These are phyloP conservation scores for Scutellaria baicalensis DNA, from an alignment of 257 asterid species.

Conservation along the genomic window DNA sequence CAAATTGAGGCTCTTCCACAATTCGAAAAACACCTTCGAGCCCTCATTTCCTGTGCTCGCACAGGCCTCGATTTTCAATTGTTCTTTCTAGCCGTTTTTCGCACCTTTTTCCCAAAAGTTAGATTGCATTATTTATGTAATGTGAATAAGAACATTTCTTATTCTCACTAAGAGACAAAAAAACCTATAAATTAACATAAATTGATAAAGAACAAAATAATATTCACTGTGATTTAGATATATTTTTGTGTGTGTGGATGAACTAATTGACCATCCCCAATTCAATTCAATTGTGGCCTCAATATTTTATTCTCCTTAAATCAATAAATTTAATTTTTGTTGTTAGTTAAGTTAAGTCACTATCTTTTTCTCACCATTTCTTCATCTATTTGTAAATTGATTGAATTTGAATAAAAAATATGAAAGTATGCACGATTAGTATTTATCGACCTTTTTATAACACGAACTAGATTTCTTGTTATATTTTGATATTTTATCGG, in stretches of 20 bases:
- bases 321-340: neutral
- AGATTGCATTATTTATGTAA: too few relatives aligned
- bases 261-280: slow-evolving; percentile 7
- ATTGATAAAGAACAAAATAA: slow-evolving; percentile 1
- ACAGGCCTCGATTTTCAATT: too few relatives aligned
- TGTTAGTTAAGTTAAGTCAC: slow-evolving; percentile 11
- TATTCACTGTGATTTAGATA: neutral
- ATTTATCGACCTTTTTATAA: too few relatives aligned
- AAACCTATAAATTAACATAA: neutral
- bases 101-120: too few relatives aligned
- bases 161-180: slow-evolving; percentile 14
- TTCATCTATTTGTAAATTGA: neutral
- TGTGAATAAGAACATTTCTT: too few relatives aligned
- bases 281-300: neutral
- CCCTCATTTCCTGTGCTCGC: too few relatives aligned
- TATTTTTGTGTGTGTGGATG: slow-evolving; percentile 23
- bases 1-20: too few relatives aligned
- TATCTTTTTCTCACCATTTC: slow-evolving; percentile 1
- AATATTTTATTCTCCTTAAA: neutral
- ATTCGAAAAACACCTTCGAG: too few relatives aligned
- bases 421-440: too few relatives aligned
- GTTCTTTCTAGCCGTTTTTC: too few relatives aligned
- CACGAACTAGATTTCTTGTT: too few relatives aligned
- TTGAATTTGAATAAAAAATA: neutral
- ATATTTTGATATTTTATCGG: too few relatives aligned